Evolutionary conservation across 345 rosid genomes (phyloP).

Genomic region (Eucalyptus cloeziana): DNA sequence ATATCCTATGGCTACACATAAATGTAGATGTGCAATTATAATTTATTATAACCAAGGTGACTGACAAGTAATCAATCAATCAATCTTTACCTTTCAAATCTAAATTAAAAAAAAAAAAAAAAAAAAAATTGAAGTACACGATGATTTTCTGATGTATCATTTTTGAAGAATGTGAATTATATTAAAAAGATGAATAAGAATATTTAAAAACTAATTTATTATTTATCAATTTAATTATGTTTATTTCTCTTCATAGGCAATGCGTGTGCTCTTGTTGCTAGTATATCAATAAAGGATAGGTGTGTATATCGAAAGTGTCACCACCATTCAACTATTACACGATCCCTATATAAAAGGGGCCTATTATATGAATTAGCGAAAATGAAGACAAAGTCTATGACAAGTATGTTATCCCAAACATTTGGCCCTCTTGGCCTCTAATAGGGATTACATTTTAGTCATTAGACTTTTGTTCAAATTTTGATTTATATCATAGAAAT

Average conservation of each 20-base stretch:
- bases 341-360: background rate
- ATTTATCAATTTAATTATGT: background rate
- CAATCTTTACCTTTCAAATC: background rate
- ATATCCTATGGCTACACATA: background rate
- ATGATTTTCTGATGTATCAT: too few species aligned
- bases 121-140: background rate
- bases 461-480: too few species aligned
- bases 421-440: background rate
- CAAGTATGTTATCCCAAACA: background rate
- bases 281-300: background rate
- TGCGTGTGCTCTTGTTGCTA: background rate
- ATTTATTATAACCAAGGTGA: too few species aligned
- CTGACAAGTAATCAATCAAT: background rate
- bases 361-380: too few species aligned
- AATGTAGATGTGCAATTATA: background rate
- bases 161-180: background rate
- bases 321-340: background rate
- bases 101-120: too few species aligned
- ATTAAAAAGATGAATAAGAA: too few species aligned
- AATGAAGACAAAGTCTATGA: background rate
- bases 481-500: background rate
- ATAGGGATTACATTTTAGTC: background rate
- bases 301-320: background rate
- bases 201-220: background rate
- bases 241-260: background rate